phyloP scores from a whole-genome alignment of 2,329 filamentous ascomycete genomes.

The Cladosporium sp. region DNA sequence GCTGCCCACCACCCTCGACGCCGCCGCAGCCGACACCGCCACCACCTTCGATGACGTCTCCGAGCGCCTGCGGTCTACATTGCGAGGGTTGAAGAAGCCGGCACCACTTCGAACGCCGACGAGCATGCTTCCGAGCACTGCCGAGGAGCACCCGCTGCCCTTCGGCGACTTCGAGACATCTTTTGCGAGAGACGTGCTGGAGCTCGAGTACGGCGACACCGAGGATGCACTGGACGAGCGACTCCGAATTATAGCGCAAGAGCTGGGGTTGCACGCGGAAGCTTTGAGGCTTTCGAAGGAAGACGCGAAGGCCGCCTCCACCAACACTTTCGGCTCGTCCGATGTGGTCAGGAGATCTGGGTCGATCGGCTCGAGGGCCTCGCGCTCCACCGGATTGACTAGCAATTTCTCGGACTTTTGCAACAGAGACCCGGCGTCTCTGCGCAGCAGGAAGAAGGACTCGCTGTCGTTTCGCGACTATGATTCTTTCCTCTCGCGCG shows the following conservation, averaged over 20 bases:
- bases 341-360: slow-evolving; percentile 22
- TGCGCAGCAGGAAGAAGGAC: slow-evolving; percentile 10
- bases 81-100: slow-evolving; percentile 1
- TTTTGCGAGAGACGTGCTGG: slow-evolving; percentile 26
- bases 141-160: slow-evolving; percentile 8
- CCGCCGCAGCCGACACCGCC: background rate
- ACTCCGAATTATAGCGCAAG: slow-evolving; percentile 22
- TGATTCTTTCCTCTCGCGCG: slow-evolving; percentile 27
- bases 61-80: slow-evolving; percentile 2
- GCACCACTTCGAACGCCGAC: background rate
- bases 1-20: background rate
- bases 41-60: slow-evolving; percentile 10
- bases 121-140: slow-evolving; percentile 6
- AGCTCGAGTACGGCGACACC: slow-evolving; percentile 23
- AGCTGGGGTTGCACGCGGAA: slow-evolving; percentile 22
- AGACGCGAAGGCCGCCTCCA: slow-evolving; percentile 12
- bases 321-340: slow-evolving; percentile 14
- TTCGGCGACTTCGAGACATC: slow-evolving; percentile 6
- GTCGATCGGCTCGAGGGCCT: slow-evolving; percentile 27
- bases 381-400: slow-evolving; percentile 29
- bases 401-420: slow-evolving; percentile 30
- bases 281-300: slow-evolving; percentile 3
- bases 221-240: slow-evolving; percentile 25
- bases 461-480: slow-evolving; percentile 30
- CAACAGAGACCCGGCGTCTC: slow-evolving; percentile 16